Evolutionary conservation across 257 asterid species (phyloP).

Genomic region (Forsythia viridissima): DNA sequence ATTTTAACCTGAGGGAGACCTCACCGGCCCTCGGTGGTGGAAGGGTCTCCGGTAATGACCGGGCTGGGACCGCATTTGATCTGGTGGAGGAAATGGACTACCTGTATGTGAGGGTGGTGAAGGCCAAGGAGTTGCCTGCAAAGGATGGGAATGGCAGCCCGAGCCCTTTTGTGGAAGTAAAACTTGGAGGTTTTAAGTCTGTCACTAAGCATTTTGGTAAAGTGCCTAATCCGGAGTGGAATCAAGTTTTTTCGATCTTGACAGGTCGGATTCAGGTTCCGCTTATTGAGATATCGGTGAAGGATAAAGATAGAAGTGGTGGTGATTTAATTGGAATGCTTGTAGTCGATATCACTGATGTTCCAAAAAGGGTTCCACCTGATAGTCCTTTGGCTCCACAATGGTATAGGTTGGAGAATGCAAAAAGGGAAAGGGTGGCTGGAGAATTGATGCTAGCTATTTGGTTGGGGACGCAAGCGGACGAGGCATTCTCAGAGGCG

Average conservation of each 20-base stretch:
- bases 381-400: constrained; percentile 96
- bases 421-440: constrained; percentile 45
- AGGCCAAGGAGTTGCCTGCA: constrained; percentile 59
- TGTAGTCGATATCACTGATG: constrained; percentile 56
- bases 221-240: constrained; percentile 71
- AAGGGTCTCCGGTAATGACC: constrained; percentile 53
- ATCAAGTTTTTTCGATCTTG: constrained; percentile 65
- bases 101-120: constrained; percentile 63
- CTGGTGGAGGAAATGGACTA: constrained; percentile 87
- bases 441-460: constrained; percentile 85
- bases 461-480: constrained; percentile 95
- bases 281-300: constrained; percentile 53
- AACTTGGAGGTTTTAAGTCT: constrained; percentile 62
- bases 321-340: constrained; percentile 62
- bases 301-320: constrained; percentile 54
- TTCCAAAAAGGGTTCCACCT: constrained; percentile 88
- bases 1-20: constrained; percentile 75
- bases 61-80: constrained; percentile 68
- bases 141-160: constrained; percentile 40
- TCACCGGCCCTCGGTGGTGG: constrained; percentile 84
- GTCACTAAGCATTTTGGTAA: constrained; percentile 45
- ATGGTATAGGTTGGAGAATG: constrained; percentile 75
- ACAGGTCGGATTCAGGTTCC: constrained; percentile 62
- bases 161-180: constrained; percentile 67
- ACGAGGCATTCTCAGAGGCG: constrained; percentile 87